phyloP scores from a whole-genome alignment of 2,329 filamentous ascomycete genomes.

The Plenodomus biglobosus region DNA sequence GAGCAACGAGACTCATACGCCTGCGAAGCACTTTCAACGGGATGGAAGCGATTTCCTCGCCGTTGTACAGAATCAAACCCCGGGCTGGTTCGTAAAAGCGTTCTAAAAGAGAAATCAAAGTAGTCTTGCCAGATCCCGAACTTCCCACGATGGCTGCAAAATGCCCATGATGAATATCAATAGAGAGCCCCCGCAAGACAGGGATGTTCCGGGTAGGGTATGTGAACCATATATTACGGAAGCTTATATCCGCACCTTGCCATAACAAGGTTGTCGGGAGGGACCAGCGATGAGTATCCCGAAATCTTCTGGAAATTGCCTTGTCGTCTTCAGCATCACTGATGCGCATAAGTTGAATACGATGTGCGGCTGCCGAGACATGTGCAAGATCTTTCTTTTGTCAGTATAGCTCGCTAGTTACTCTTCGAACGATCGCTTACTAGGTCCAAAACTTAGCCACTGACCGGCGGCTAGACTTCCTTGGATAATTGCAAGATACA shows the following conservation, averaged over 20 bases:
- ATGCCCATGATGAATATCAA: conserved; percentile 57
- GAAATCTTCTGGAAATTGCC: neutral
- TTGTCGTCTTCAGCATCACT: conserved; percentile 2
- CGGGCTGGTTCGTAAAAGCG: conserved; percentile 85
- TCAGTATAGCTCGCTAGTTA: neutral
- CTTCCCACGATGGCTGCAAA: conserved; percentile 53
- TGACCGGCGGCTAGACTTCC: conserved; percentile 30
- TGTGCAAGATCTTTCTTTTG: conserved; percentile 26
- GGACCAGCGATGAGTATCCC: conserved; percentile 9
- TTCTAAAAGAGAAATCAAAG: conserved; percentile 86
- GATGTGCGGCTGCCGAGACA: conserved; percentile 23
- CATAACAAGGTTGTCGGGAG: conserved; percentile 3
- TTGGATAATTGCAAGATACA: conserved; percentile 31
- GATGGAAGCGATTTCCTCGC: conserved; percentile 59
- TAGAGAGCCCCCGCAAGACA: conserved; percentile 64
- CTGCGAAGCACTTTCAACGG: conserved; percentile 52
- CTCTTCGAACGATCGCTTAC: conserved; percentile 8
- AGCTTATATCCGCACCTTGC: conserved; percentile 57
- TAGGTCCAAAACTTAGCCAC: conserved; percentile 32
- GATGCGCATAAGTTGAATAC: conserved; percentile 20
- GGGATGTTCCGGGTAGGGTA: conserved; percentile 88
- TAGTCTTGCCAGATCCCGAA: conserved; percentile 90
- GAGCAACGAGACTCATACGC: conserved; percentile 68
- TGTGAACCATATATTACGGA: conserved; percentile 82
- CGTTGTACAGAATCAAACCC: conserved; percentile 67